Evolutionary conservation across 768 basidiomycete species (phyloP).

Genomic region (Glaciozyma martinii): DNA sequence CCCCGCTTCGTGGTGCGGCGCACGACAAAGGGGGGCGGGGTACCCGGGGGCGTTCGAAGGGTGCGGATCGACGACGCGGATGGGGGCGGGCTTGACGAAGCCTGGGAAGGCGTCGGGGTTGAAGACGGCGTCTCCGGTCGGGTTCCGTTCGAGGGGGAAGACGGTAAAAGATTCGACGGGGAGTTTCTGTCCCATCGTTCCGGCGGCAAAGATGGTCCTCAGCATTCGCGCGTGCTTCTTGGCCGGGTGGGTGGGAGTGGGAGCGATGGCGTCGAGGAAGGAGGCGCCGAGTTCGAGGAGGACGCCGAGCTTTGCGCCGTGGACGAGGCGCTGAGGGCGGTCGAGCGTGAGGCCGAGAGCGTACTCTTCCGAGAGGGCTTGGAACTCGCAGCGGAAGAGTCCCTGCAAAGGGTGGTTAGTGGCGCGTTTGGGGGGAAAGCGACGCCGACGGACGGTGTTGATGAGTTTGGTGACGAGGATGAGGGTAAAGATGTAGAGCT

Average conservation of each 20-base stretch:
- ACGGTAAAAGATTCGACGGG: not conserved
- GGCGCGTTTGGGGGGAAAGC: not conserved
- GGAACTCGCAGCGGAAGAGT: not conserved
- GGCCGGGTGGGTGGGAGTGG: constrained; percentile 3
- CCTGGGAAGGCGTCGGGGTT: not conserved
- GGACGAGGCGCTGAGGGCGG: not conserved
- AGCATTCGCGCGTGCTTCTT: constrained; percentile 6
- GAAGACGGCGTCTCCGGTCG: not conserved
- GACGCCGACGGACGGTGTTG: constrained; percentile 7
- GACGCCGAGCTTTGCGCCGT: not conserved
- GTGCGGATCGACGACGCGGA: not conserved
- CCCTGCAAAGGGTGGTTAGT: not conserved
- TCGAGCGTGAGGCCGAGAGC: not conserved
- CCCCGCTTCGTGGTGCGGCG: not conserved
- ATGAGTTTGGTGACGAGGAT: constrained; percentile 9
- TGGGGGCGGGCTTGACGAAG: not conserved
- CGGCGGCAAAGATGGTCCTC: constrained; percentile 1
- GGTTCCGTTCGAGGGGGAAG: not conserved
- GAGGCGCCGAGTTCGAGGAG: constrained; percentile 4
- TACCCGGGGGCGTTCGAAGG: not conserved
- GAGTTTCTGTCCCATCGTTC: not conserved
- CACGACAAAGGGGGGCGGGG: no score
- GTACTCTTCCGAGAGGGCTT: not conserved
- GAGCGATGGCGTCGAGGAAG: constrained; percentile 7
- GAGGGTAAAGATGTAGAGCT: constrained; percentile 1